Conservation (phyloP, 192 early-diverging fungal genomes). For the Umbelopsis vinacea region DNA sequence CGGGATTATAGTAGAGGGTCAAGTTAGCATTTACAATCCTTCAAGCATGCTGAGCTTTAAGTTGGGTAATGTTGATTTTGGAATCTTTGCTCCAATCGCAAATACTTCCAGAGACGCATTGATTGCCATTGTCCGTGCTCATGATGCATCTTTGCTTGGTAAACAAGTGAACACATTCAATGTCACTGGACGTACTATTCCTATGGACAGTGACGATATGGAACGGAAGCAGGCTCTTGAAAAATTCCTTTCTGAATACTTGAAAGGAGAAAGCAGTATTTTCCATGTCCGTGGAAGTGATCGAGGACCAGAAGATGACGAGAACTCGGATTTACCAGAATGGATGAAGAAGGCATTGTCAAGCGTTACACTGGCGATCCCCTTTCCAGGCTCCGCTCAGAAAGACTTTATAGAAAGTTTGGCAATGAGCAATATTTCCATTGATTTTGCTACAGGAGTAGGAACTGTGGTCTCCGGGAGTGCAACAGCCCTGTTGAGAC, state of each 20-base stretch:
- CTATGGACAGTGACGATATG: slow-evolving; percentile 20
- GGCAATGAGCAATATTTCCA: slow-evolving; percentile 28
- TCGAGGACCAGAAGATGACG: slow-evolving; percentile 29
- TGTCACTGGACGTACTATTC: slow-evolving; percentile 30
- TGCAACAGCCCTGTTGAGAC: slow-evolving; percentile 31
- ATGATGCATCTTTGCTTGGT: slow-evolving; percentile 29
- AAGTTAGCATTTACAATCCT: slow-evolving; percentile 41
- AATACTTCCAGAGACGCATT: slow-evolving; percentile 26
- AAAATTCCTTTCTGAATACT: slow-evolving; percentile 31
- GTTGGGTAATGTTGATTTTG: slow-evolving; percentile 43
- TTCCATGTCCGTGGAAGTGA: slow-evolving; percentile 35
- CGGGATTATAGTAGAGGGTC: slow-evolving; percentile 28
- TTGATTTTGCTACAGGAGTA: slow-evolving; percentile 32
- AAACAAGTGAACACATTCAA: slow-evolving; percentile 35
- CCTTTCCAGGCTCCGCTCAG: slow-evolving; percentile 39
- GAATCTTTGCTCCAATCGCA: slow-evolving; percentile 32
- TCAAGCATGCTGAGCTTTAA: slow-evolving; percentile 35
- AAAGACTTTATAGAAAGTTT: slow-evolving; percentile 39
- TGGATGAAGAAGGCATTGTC: slow-evolving; percentile 38
- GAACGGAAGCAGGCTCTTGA: slow-evolving; percentile 7
- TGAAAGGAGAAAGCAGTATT: slow-evolving; percentile 31
- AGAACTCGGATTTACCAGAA: slow-evolving; percentile 20
- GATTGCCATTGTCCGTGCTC: slow-evolving; percentile 37
- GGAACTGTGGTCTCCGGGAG: slow-evolving; percentile 35
- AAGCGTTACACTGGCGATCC: slow-evolving; percentile 26